Evolutionary conservation across 1,284 basidiomycete species (phyloP), one percentile per base, ranked within the genome.

Genomic region (Melampsora occidentalis): DNA sequence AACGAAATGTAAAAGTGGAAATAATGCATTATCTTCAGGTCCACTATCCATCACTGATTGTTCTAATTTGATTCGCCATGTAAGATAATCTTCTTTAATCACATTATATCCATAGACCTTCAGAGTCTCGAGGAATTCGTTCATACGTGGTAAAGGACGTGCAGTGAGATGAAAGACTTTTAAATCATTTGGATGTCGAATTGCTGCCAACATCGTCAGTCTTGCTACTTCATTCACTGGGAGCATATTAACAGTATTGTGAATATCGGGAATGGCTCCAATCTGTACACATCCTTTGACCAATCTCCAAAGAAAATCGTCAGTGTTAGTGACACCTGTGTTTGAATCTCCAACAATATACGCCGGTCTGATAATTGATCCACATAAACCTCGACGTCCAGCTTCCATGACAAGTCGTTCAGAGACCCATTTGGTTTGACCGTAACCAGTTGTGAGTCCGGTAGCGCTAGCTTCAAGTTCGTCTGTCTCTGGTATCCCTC

Each of bases 231-330:
- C 93, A 84, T 99, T 92, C 35, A 99, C 97, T 0, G 97, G 97
- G 22, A 95, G 92, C 92, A 98, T 96, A 85, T 99, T 99, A 82
- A 99, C 88, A 3, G 92, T 91, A 85, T 99, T 99, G 86, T 97
- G 94, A 84, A 99, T 98, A 83, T 99, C 93, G 1, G 97, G 97
- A 2, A 95, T 90, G 61, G 94, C 88, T 2, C 96, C 96, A 6
- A 99, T 89, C 83, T 99, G 97, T 65, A 97, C 87, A 82, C 94
- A 97, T 31, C 97, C 97, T 84, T 99, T 99, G 82, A 98, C 93
- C 82, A 99, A 86, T 25, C 97, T 89, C 95, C 96, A 98, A 75
- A 99, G 88, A 84, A 99, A 99, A 84, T 99, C 97, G 81, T 99
- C 97, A 49, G 97, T 99, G 85, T 99, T 99, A 35, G 95, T 98